phyloP scores from a whole-genome alignment of 805 yeast species.

The Jamesozyma gamospora region DNA sequence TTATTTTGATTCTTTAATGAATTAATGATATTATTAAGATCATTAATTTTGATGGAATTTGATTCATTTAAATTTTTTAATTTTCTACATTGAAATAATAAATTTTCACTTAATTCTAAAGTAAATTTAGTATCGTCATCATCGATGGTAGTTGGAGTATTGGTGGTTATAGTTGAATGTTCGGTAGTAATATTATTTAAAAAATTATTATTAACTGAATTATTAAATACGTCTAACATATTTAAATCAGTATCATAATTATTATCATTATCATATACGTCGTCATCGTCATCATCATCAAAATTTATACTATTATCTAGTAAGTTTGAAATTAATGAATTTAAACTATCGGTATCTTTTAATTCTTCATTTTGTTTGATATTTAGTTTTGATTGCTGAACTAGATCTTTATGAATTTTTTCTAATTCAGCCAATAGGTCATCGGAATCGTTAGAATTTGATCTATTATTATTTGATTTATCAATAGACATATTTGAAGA shows the following conservation, averaged over 20 bases:
- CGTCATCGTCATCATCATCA: conserved; percentile 44
- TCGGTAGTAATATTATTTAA: conserved; percentile 43
- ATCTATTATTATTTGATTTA: neutral
- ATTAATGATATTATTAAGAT: conserved; percentile 2
- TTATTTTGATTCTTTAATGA: conserved; percentile 3
- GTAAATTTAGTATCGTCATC: conserved; percentile 58
- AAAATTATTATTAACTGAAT: conserved; percentile 10
- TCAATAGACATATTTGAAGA: neutral
- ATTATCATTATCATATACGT: conserved; percentile 34
- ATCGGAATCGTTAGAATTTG: neutral
- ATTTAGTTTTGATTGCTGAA: conserved; percentile 2
- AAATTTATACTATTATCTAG: neutral
- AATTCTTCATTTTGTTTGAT: neutral
- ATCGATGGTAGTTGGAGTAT: conserved; percentile 15
- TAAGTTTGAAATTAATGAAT: neutral
- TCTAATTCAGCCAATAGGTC: conserved; percentile 16
- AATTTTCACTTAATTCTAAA: conserved; percentile 63
- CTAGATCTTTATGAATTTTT: conserved; percentile 11
- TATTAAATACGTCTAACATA: conserved; percentile 23
- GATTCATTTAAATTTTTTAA: conserved; percentile 53
- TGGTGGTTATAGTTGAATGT: conserved; percentile 36
- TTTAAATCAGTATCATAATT: conserved; percentile 54
- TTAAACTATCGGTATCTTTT: neutral
- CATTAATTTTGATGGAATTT: conserved; percentile 15
- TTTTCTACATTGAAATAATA: conserved; percentile 60